Percentiles rank a stretch among this genome's conserved stretches.
phyloP scores from a whole-genome alignment of 306 rosid genomes.

The Hippophae tibetana region DNA sequence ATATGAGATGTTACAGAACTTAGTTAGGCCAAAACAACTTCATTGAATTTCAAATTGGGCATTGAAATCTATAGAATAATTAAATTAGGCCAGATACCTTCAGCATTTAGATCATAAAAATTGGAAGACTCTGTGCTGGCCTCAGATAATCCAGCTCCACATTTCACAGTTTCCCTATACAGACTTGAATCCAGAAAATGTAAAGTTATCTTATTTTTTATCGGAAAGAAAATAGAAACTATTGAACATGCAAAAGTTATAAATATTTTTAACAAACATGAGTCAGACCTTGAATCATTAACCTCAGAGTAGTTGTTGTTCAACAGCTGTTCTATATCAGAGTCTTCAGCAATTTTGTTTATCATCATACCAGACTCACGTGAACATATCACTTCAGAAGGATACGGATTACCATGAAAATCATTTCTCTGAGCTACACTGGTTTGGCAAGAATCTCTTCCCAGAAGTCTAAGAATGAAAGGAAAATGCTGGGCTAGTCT shows the following conservation, averaged over 20 bases:
- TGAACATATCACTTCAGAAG: slow-evolving; percentile 22
- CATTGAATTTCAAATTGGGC: background rate
- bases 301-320: slow-evolving; percentile 25
- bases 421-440: slow-evolving; percentile 25
- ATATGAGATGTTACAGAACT: background rate
- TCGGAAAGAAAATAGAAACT: slow-evolving; percentile 1
- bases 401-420: slow-evolving; percentile 18
- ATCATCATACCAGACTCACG: slow-evolving; percentile 20
- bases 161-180: slow-evolving; percentile 38
- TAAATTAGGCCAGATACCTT: slow-evolving; percentile 34
- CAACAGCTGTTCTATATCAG: slow-evolving; percentile 16
- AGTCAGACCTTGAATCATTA: slow-evolving; percentile 40
- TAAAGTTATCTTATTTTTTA: background rate
- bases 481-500: slow-evolving; percentile 72
- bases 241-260: background rate
- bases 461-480: slow-evolving; percentile 49
- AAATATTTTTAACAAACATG: slow-evolving; percentile 6
- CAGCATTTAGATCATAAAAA: slow-evolving; percentile 25
- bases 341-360: slow-evolving; percentile 25
- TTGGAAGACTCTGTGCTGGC: slow-evolving; percentile 20
- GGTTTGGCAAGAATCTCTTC: slow-evolving; percentile 28
- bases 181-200: slow-evolving; percentile 10
- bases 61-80: background rate
- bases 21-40: background rate
- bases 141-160: slow-evolving; percentile 30